Conservation (phyloP, 202 grass and related monocot genomes). For the Eragrostis tef region DNA sequence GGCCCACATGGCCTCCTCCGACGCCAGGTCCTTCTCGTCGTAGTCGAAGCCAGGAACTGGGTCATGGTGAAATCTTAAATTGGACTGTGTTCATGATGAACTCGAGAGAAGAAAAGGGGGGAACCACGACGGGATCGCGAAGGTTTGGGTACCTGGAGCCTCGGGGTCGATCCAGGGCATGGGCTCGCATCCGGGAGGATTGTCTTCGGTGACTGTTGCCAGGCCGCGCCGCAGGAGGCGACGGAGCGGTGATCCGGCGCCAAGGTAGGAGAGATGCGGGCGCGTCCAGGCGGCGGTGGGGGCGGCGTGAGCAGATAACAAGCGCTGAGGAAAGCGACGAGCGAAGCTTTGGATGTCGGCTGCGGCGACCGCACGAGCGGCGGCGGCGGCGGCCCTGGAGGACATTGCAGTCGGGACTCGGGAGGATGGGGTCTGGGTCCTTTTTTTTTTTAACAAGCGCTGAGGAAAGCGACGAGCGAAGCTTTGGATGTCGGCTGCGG, state of each 20-base stretch:
- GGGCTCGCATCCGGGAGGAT: no score
- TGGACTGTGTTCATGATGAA: not conserved
- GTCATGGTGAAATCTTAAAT: not conserved
- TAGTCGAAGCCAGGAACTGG: slow-evolving; percentile 9
- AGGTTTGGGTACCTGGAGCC: not conserved
- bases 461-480: not conserved
- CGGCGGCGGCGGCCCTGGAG: not conserved
- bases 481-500: not conserved
- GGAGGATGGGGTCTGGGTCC: no score
- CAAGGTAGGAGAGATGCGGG: not conserved
- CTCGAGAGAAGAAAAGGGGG: no score
- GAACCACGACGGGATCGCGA: not conserved
- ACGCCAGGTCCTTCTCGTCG: slow-evolving; percentile 46
- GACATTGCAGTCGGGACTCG: not conserved
- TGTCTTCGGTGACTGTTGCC: not conserved
- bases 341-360: not conserved
- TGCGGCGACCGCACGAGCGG: not conserved
- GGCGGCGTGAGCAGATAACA: not conserved
- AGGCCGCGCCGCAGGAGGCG: not conserved
- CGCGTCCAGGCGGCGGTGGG: not conserved
- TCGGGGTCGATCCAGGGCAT: not conserved
- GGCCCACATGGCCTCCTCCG: slow-evolving; percentile 47
- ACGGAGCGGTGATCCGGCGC: not conserved
- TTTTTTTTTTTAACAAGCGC: not conserved
- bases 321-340: not conserved